Conservation (phyloP, 768 basidiomycete genomes). For the Collybia nuda region DNA sequence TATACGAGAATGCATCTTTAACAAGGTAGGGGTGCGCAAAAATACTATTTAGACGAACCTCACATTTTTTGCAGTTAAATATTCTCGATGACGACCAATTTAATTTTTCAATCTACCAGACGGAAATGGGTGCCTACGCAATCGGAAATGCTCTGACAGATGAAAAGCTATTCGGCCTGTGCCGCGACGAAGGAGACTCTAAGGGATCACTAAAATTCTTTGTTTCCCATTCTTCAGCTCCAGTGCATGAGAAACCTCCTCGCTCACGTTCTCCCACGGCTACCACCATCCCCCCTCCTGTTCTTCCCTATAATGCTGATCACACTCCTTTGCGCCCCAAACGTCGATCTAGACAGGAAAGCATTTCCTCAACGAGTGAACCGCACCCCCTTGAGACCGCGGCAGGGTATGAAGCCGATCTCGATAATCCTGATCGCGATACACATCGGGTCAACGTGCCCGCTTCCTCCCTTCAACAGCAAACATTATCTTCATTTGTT, state of each 20-base stretch:
- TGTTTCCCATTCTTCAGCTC: slow-evolving; percentile 64
- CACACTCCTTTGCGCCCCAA: slow-evolving; percentile 51
- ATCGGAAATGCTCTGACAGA: slow-evolving; percentile 72
- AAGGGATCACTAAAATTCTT: slow-evolving; percentile 85
- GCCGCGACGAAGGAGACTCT: slow-evolving; percentile 69
- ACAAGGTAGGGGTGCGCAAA: slow-evolving; percentile 52
- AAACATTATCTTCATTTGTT: slow-evolving; percentile 17
- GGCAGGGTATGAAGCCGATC: slow-evolving; percentile 73
- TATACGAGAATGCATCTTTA: slow-evolving; percentile 80
- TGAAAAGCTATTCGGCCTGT: slow-evolving; percentile 70
- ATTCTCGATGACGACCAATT: slow-evolving; percentile 77
- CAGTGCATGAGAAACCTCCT: slow-evolving; percentile 52
- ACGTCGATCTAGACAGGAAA: slow-evolving; percentile 59
- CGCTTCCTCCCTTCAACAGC: slow-evolving; percentile 29
- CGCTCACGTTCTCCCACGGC: slow-evolving; percentile 33
- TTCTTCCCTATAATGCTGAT: slow-evolving; percentile 34
- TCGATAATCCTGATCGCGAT: slow-evolving; percentile 59
- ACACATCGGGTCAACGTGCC: slow-evolving; percentile 39
- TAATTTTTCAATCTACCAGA: slow-evolving; percentile 80
- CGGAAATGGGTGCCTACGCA: slow-evolving; percentile 79
- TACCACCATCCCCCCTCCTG: slow-evolving; percentile 26
- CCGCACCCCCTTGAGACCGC: slow-evolving; percentile 47
- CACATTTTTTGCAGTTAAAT: slow-evolving; percentile 50
- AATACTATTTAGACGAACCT: slow-evolving; percentile 5
- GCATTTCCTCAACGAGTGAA: slow-evolving; percentile 71